A percentile compares a stretch with the other conserved stretches of the same genome.
Conservation (phyloP, 169 alveolate genomes). For the Plasmodium berghei region DNA sequence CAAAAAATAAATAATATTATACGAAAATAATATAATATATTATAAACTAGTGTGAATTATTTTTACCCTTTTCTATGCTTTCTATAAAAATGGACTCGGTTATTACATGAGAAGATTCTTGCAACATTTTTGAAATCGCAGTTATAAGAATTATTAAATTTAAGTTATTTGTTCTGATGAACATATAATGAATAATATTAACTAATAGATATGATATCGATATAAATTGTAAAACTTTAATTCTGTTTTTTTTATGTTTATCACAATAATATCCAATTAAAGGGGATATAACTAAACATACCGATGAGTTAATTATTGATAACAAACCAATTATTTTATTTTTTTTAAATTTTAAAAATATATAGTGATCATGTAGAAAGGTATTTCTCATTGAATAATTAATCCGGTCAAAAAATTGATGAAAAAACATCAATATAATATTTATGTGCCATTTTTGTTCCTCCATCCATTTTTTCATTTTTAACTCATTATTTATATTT, state of each 20-base stretch:
- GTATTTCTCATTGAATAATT: slow-evolving; percentile 73
- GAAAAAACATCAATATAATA: slow-evolving; percentile 56
- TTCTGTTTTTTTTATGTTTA: slow-evolving; percentile 55
- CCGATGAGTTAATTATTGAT: slow-evolving; percentile 56
- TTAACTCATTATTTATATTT: slow-evolving; percentile 36
- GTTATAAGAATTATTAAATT: slow-evolving; percentile 45
- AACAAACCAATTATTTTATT: slow-evolving; percentile 53
- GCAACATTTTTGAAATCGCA: slow-evolving; percentile 61
- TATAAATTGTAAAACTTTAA: slow-evolving; percentile 16
- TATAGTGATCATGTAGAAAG: slow-evolving; percentile 58
- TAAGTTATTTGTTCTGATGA: slow-evolving; percentile 45
- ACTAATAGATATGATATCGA: slow-evolving; percentile 46
- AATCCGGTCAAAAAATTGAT: slow-evolving; percentile 55
- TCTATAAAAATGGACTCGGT: slow-evolving; percentile 72
- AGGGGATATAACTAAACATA: slow-evolving; percentile 60
- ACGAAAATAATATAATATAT: no score
- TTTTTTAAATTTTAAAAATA: slow-evolving; percentile 46
- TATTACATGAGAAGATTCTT: slow-evolving; percentile 62
- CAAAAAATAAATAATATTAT: no score
- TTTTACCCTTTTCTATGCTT: slow-evolving; percentile 63
- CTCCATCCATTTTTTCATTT: slow-evolving; percentile 75
- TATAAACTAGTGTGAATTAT: no score
- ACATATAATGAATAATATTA: slow-evolving; percentile 63
- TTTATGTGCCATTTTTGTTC: slow-evolving; percentile 68
- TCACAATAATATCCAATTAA: slow-evolving; percentile 65